Base-by-base conservation (phyloP, 2,329 filamentous ascomycete genomes). In the Botrytis elliptica region DNA sequence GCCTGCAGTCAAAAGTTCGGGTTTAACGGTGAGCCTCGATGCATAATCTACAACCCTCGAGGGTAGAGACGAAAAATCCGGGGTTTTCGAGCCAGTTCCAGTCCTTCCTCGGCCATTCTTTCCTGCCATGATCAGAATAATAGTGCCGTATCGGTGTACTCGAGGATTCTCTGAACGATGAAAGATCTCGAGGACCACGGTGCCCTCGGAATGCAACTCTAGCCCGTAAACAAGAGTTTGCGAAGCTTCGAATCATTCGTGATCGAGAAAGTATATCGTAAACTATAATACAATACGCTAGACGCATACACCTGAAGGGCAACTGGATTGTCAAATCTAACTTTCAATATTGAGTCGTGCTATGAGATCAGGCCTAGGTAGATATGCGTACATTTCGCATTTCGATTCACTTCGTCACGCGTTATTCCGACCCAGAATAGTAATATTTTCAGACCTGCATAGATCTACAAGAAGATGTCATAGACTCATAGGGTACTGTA, bases 1-100 rank as follows among this genome's bases (percentile, higher is more conserved):
- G 49, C 55, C 42, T 57, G 46, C 68, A 44, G 55, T 25, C 12
- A 59, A 20, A 67, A n/a, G 42, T 65, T 71, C 29, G 33, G 52
- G 33, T 25, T 69, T 59, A 69, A 67, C 71, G 71, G 66, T 69
- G 52, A 44, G 38, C 52, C 71, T 71, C 44, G 59, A 65, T 69
- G 25, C 16, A 46, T 33, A 66, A 71, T 71, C n/a, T 71, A 33
- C 33, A 42, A 72, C 22, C 70, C 70, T 72, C n/a, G 25, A 72
- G 62, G 70, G 62, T 72, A 36, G 62, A 36, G n/a, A 36, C 22
- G 22, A 72, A 25, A 68, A 72, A 72, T 69, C 64, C 55, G 64
- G 71, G 71, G 71, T 73, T 73, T 44, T 42, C 25, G 40, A 40
- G 59, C n/a, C 71, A 69, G 42, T 36, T 60, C 55, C 57, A 69